Base-by-base conservation (phyloP, 2,329 filamentous ascomycete genomes). In the Alternaria conjuncta region DNA sequence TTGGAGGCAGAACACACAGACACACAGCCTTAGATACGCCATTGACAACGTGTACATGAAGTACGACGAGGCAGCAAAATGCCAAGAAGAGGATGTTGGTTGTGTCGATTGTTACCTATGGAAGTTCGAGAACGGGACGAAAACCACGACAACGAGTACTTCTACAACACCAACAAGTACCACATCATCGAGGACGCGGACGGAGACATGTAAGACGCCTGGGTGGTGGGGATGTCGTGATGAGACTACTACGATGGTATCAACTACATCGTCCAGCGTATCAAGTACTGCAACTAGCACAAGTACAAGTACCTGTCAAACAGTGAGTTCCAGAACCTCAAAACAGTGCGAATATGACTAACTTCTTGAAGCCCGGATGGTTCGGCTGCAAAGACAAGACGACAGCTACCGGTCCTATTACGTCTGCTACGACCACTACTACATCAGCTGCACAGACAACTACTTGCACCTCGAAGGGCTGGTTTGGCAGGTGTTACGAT, bases 191-290 rank as follows among this genome's bases (percentile, higher is more conserved):
- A 61, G 71, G 53, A 79, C 75, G 7, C 65, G 77, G 47, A 79
- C 76, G 2, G 75, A 75, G 57, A 79, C 77, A 4, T 79, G 77
- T 57, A 76, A 78, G 55, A 79, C 77, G 2, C 77, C 77, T 20
- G 77, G 77, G 1, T 79, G 77, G 77, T 79, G 77, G 77, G 77
- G 77, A 18, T 79, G 77, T 36, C 68, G 72, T 1, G 78, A 80
- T 60, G 66, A 70, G n/a, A 80, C 75, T 5, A 71, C 70, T 8
- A 71, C 73, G n/a, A 63, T 70, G 23, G 70, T 67, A 9, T 69
- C 71, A 13, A 60, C 72, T 9, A 74, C 68, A 11, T 67, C 65
- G 6, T 60, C 70, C 15, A 71, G 65, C 18, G 70, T 71, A 11
- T 71, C 68, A 11, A 73, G 67, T 21, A 64, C 69, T 0, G 71